phyloP scores from a whole-genome alignment of 768 basidiomycete genomes.

The Suillus luteus region DNA sequence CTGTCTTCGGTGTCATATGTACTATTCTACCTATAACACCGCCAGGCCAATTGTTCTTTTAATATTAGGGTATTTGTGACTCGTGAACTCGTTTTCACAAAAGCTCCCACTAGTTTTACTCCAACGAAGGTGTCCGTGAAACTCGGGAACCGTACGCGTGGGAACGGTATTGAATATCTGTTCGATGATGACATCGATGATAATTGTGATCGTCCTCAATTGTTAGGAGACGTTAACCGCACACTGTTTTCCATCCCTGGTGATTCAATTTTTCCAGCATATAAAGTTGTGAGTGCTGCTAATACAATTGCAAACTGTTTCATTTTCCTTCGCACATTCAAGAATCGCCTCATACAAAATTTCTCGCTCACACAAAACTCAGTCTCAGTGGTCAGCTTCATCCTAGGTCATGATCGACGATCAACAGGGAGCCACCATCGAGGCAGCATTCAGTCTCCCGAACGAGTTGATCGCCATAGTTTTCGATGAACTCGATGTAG shows the following conservation, averaged over 20 bases:
- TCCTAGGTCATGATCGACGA: not conserved
- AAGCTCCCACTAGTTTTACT: too few relatives aligned
- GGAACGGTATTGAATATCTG: not conserved
- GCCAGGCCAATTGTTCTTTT: not conserved
- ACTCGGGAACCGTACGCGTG: not conserved
- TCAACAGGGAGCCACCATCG: not conserved
- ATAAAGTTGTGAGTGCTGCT: not conserved
- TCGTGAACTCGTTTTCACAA: not conserved
- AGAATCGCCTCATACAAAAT: not conserved
- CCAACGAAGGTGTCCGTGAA: too few relatives aligned
- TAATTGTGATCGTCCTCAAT: too few relatives aligned
- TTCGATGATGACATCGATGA: too few relatives aligned
- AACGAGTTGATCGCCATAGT: slow-evolving; percentile 30
- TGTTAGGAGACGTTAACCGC: not conserved
- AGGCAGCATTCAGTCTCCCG: slow-evolving; percentile 30
- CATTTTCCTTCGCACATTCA: not conserved
- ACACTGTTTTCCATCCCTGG: not conserved
- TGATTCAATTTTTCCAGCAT: not conserved
- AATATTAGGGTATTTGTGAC: not conserved
- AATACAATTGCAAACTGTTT: too few relatives aligned
- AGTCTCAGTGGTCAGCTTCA: not conserved
- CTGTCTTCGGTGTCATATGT: not conserved
- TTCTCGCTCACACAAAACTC: not conserved
- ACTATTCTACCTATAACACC: not conserved
- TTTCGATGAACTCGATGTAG: slow-evolving; percentile 32